Evolutionary conservation across 179 eudicot species (phyloP).

Genomic region (Beta lomatogona): DNA sequence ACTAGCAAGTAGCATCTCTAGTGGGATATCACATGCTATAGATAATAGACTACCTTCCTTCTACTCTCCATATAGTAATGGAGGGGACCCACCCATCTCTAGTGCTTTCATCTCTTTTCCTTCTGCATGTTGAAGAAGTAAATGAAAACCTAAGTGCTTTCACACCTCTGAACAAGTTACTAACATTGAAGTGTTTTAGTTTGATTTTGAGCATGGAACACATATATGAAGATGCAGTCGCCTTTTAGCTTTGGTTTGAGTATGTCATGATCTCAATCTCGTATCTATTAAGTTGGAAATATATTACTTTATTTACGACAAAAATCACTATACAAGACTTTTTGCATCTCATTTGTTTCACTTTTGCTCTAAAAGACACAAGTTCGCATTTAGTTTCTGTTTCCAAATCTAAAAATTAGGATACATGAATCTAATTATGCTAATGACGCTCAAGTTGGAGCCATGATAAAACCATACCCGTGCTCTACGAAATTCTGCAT

Average conservation of each 20-base stretch:
- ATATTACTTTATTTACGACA: background rate
- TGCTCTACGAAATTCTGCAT: background rate
- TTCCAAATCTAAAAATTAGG: background rate
- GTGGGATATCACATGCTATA: constrained; percentile 40
- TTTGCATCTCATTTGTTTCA: background rate
- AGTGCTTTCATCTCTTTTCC: constrained; percentile 33
- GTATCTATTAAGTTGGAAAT: background rate
- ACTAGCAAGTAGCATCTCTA: constrained; percentile 25
- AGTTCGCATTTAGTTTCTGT: background rate
- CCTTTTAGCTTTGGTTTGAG: background rate
- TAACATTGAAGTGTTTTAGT: constrained; percentile 15
- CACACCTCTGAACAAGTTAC: constrained; percentile 25
- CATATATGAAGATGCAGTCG: background rate
- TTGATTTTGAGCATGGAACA: constrained; percentile 10
- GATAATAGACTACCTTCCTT: background rate
- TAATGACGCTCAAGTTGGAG: background rate
- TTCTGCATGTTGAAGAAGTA: constrained; percentile 25
- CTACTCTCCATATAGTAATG: constrained; percentile 19
- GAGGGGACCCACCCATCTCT: constrained; percentile 41
- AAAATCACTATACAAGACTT: background rate
- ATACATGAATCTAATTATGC: background rate
- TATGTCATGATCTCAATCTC: background rate
- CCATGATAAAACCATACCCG: background rate
- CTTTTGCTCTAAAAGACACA: background rate
- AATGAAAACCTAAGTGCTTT: constrained; percentile 20